Evolutionary conservation across 441 rosid genomes (phyloP).

Genomic region (Croton laevigatus): DNA sequence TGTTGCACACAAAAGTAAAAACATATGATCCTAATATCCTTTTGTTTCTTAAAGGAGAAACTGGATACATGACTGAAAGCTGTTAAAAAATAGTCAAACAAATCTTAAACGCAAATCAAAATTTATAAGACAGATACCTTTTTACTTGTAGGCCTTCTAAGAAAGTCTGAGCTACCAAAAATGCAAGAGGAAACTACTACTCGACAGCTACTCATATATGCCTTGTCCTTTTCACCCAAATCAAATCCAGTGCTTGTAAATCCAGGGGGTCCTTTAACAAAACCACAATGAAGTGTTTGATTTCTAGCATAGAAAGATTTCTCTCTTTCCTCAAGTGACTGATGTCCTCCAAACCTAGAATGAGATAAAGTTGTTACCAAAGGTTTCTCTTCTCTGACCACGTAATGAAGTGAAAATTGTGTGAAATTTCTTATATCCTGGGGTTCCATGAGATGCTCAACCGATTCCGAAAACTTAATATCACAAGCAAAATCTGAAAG

Average conservation of each 20-base stretch:
- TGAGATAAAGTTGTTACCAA: slow-evolving; percentile 25
- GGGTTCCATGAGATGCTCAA: slow-evolving; percentile 53
- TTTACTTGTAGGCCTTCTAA: slow-evolving; percentile 76
- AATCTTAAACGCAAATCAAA: slow-evolving; percentile 10
- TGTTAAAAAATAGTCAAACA: background rate
- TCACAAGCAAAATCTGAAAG: slow-evolving; percentile 71
- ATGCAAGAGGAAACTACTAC: slow-evolving; percentile 90
- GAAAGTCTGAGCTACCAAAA: slow-evolving; percentile 86
- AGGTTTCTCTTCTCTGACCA: slow-evolving; percentile 42
- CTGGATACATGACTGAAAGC: background rate
- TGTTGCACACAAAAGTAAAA: background rate
- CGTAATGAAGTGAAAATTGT: slow-evolving; percentile 52
- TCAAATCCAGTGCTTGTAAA: slow-evolving; percentile 56
- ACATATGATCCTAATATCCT: background rate
- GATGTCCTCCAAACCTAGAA: slow-evolving; percentile 82
- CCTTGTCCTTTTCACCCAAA: slow-evolving; percentile 58
- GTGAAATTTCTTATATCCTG: slow-evolving; percentile 41
- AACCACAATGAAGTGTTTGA: slow-evolving; percentile 84
- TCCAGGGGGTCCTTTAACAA: slow-evolving; percentile 56
- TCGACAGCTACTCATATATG: slow-evolving; percentile 64
- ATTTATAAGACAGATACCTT: slow-evolving; percentile 36
- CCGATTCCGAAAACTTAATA: slow-evolving; percentile 48
- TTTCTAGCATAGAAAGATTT: slow-evolving; percentile 55
- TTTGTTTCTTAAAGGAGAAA: background rate
- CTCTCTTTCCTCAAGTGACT: slow-evolving; percentile 69